Evolutionary conservation across 2,329 filamentous ascomycete genomes (phyloP).

Genomic region (Venturia nashicola): DNA sequence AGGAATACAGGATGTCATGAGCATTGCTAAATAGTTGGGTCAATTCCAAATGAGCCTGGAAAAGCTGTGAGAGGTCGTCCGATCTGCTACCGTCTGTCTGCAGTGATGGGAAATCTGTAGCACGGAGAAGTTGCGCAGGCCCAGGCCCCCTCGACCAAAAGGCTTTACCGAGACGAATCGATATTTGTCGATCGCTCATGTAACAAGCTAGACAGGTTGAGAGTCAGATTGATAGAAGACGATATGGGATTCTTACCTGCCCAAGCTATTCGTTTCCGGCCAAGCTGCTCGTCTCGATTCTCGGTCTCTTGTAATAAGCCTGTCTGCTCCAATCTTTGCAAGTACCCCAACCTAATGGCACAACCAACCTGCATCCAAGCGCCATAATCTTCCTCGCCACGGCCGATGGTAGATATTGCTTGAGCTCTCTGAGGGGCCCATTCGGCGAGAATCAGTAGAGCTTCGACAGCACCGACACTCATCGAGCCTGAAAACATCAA

Average conservation of each 20-base stretch:
- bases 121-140: constrained; percentile 50
- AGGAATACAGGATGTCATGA: constrained; percentile 61
- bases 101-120: constrained; percentile 56
- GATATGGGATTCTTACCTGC: constrained; percentile 33
- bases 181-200: constrained; percentile 55
- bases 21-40: constrained; percentile 64
- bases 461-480: constrained; percentile 59
- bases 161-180: constrained; percentile 57
- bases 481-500: constrained; percentile 55
- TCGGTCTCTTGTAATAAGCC: constrained; percentile 50
- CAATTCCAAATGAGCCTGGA: constrained; percentile 58
- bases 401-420: constrained; percentile 41
- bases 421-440: constrained; percentile 49
- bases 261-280: constrained; percentile 56
- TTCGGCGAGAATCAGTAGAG: constrained; percentile 56
- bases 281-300: constrained; percentile 46
- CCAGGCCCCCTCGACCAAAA: constrained; percentile 65
- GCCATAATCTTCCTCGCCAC: constrained; percentile 61
- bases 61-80: constrained; percentile 56
- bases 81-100: constrained; percentile 45
- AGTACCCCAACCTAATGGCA: constrained; percentile 57
- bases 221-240: constrained; percentile 5
- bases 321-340: constrained; percentile 56
- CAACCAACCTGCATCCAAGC: constrained; percentile 69
- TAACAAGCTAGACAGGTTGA: constrained; percentile 38